Conservation (phyloP, 495 filamentous ascomycete genomes). For the Penicillium lagena region DNA sequence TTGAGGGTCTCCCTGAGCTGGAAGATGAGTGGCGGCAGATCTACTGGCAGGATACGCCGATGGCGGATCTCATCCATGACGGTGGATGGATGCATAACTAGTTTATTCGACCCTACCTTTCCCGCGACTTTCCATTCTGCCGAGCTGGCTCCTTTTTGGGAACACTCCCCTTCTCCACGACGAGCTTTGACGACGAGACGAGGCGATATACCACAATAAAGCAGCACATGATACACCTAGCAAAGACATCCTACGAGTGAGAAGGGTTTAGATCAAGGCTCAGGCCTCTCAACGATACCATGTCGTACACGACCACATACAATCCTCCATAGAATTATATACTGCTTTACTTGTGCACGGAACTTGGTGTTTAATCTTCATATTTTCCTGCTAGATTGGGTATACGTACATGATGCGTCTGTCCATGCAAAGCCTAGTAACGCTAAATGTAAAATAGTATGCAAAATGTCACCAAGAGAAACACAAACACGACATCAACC, state of each 20-base stretch:
- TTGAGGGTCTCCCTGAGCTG: slow-evolving; percentile 35
- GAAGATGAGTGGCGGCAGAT: slow-evolving; percentile 46
- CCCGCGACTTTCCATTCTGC: background rate
- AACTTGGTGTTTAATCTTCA: background rate
- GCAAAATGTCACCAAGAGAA: background rate
- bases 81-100: slow-evolving; percentile 33
- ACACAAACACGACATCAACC: slow-evolving; percentile 29
- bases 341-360: slow-evolving; percentile 13
- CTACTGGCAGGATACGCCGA: slow-evolving; percentile 41
- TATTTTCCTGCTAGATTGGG: too few species aligned
- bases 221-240: background rate
- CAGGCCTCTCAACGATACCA: slow-evolving; percentile 18
- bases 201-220: slow-evolving; percentile 18
- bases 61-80: slow-evolving; percentile 40
- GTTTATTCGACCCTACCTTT: background rate
- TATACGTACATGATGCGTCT: too few species aligned
- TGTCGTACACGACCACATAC: slow-evolving; percentile 15
- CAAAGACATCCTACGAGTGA: background rate
- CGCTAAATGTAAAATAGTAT: background rate
- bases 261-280: too few species aligned
- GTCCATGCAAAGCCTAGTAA: too few species aligned
- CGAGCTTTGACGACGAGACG: slow-evolving; percentile 16
- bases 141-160: background rate
- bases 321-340: slow-evolving; percentile 16
- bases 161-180: background rate